Conservation (phyloP, 495 filamentous ascomycete genomes). For the Eremomyces bilateralis region DNA sequence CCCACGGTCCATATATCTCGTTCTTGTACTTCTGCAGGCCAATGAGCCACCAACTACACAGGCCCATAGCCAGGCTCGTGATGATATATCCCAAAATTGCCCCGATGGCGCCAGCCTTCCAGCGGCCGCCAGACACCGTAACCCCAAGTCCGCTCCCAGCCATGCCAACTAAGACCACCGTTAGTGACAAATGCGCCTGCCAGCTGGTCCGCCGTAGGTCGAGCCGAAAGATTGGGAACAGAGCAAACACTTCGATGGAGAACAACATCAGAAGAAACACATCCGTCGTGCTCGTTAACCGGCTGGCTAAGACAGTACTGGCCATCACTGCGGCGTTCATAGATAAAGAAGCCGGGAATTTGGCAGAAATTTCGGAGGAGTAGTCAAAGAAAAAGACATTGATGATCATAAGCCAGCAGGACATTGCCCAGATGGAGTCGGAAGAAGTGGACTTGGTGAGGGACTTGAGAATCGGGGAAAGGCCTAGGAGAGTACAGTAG, state of each 20-base stretch:
- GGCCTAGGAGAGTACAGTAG: constrained; percentile 70
- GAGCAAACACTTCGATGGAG: constrained; percentile 87
- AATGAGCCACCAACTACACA: constrained; percentile 96
- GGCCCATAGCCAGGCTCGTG: constrained; percentile 62
- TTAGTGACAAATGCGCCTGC: constrained; percentile 61
- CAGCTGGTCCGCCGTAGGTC: constrained; percentile 67
- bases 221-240: constrained; percentile 86
- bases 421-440: constrained; percentile 94
- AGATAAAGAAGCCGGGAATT: constrained; percentile 67
- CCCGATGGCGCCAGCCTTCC: constrained; percentile 48
- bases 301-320: constrained; percentile 72
- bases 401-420: constrained; percentile 75
- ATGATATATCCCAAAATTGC: constrained; percentile 49
- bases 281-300: constrained; percentile 70
- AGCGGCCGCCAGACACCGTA: constrained; percentile 40
- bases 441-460: constrained; percentile 72
- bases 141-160: constrained; percentile 63
- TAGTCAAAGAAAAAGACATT: constrained; percentile 98
- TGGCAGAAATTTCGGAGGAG: constrained; percentile 41
- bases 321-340: constrained; percentile 94
- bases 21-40: constrained; percentile 97
- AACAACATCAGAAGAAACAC: constrained; percentile 92
- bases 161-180: constrained; percentile 53
- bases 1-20: constrained; percentile 95
- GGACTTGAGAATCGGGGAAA: constrained; percentile 86